phyloP scores from a whole-genome alignment of 1,284 basidiomycete species.

The Trametes versicolor region DNA sequence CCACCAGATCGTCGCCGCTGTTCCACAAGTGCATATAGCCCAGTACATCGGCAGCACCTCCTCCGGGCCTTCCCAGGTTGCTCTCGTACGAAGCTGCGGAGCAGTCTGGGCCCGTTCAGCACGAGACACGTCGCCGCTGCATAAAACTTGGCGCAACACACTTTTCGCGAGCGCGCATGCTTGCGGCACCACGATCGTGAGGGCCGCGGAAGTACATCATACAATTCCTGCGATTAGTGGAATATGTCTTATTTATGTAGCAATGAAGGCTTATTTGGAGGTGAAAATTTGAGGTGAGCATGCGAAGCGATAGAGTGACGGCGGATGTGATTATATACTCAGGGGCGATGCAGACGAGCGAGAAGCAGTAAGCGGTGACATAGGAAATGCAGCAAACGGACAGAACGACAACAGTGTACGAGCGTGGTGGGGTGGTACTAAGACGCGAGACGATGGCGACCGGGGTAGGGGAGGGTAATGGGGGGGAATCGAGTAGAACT shows the following conservation, averaged over 20 bases:
- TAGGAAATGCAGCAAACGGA: slow-evolving; percentile 40
- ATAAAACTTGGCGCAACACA: not conserved
- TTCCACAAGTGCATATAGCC: not conserved
- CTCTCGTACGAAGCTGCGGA: not conserved
- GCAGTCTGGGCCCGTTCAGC: not conserved
- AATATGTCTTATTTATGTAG: slow-evolving; percentile 19
- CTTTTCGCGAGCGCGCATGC: too few relatives aligned
- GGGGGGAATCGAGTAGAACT: slow-evolving; percentile 8
- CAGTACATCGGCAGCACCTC: not conserved
- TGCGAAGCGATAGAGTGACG: slow-evolving; percentile 29
- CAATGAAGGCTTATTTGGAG: slow-evolving; percentile 14
- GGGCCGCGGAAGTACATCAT: slow-evolving; percentile 3
- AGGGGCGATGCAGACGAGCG: slow-evolving; percentile 35
- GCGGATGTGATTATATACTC: slow-evolving; percentile 32
- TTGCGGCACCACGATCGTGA: not conserved
- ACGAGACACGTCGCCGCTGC: not conserved
- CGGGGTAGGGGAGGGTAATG: slow-evolving; percentile 10
- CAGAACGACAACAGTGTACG: slow-evolving; percentile 41
- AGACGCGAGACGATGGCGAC: slow-evolving; percentile 28
- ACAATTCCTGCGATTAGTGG: slow-evolving; percentile 21
- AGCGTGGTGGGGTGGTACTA: slow-evolving; percentile 32
- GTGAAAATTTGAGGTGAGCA: slow-evolving; percentile 29
- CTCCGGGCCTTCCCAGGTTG: not conserved
- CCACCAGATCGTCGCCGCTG: not conserved
- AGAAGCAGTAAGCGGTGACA: slow-evolving; percentile 36